phyloP scores from a whole-genome alignment of 257 asterid species.

The Striga asiatica region DNA sequence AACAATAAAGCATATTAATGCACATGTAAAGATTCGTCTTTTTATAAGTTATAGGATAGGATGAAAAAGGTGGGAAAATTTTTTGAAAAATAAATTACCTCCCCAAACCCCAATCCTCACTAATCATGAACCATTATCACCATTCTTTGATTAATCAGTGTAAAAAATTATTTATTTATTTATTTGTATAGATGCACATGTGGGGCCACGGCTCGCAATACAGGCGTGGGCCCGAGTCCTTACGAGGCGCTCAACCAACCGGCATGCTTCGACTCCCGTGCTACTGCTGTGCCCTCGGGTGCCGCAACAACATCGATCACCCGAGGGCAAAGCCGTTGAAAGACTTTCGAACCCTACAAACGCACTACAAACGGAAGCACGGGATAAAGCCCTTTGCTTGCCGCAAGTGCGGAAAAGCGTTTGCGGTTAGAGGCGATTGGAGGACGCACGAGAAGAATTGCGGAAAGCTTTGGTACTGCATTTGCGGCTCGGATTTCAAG shows the following conservation, averaged over 20 bases:
- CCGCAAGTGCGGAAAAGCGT: constrained; percentile 67
- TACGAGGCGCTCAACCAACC: constrained; percentile 85
- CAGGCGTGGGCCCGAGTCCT: constrained; percentile 80
- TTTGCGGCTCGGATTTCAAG: constrained; percentile 73
- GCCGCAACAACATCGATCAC: constrained; percentile 81
- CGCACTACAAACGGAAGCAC: constrained; percentile 85
- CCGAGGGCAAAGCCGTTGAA: constrained; percentile 80
- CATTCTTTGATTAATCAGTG: too few species aligned
- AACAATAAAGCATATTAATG: too few species aligned
- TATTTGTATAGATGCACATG: constrained; percentile 68
- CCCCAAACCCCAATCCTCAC: too few species aligned
- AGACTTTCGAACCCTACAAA: constrained; percentile 86
- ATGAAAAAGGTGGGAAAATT: too few species aligned
- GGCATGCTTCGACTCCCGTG: constrained; percentile 87
- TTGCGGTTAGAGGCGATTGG: constrained; percentile 87
- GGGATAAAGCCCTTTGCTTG: constrained; percentile 92
- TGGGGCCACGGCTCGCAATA: constrained; percentile 99
- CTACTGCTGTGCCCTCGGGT: constrained; percentile 74
- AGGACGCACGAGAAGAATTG: constrained; percentile 82
- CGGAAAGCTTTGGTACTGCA: constrained; percentile 81
- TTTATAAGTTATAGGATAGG: too few species aligned
- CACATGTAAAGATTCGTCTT: too few species aligned
- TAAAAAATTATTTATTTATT: too few species aligned
- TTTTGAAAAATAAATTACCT: too few species aligned
- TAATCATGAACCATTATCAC: too few species aligned